These are phyloP conservation scores for Salvia rosmarinus DNA, from an alignment of 257 asterid species.

Conservation along the genomic window DNA sequence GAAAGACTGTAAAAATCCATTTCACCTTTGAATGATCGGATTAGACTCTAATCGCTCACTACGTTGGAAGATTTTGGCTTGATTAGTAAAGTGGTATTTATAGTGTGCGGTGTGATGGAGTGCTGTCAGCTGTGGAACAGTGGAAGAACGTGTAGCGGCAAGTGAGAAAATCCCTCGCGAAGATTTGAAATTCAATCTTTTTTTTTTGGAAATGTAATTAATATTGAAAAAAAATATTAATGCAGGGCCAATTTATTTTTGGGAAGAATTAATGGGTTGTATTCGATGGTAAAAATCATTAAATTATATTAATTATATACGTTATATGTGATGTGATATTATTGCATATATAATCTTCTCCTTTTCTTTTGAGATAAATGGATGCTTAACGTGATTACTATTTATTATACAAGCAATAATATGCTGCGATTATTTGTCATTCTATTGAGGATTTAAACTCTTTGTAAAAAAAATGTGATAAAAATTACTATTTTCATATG, in stretches of 20 bases:
- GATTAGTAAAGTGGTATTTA: too few species aligned
- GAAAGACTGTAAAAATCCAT: conserved; percentile 67
- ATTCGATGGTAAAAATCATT: not conserved
- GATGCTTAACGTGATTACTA: too few species aligned
- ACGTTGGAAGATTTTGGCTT: too few species aligned
- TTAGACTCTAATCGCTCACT: not conserved
- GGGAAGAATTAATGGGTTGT: not conserved
- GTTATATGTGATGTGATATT: too few species aligned
- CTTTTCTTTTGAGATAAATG: too few species aligned
- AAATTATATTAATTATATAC: not conserved
- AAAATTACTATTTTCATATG: too few species aligned
- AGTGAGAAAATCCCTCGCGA: conserved; percentile 24
- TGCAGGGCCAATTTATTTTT: not conserved
- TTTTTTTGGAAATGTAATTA: not conserved
- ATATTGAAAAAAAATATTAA: not conserved
- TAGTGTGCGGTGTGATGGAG: conserved; percentile 25
- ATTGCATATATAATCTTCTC: too few species aligned
- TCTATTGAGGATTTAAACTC: too few species aligned
- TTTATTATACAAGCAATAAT: too few species aligned
- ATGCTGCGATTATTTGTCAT: too few species aligned
- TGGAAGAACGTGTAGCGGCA: conserved; percentile 27
- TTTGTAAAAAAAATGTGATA: too few species aligned
- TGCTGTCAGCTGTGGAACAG: too few species aligned
- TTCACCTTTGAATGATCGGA: not conserved
- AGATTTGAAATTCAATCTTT: conserved; percentile 49